These are phyloP conservation scores for Xylaria curta DNA, from an alignment of 495 filamentous ascomycete genomes.

Conservation along the genomic window DNA sequence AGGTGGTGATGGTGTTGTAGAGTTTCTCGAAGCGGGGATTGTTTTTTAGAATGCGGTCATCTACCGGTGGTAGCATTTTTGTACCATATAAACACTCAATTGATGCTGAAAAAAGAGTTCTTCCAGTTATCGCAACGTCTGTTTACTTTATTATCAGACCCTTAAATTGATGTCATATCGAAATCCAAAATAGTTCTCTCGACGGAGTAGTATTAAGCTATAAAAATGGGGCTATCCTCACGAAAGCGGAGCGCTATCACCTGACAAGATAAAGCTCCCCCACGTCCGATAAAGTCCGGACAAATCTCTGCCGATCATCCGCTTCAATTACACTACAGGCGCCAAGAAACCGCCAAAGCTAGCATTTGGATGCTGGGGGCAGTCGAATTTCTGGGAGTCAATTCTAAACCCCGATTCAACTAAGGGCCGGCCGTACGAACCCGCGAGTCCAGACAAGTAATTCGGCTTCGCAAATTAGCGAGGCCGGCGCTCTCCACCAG, in stretches of 20 bases:
- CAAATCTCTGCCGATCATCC: constrained; percentile 9
- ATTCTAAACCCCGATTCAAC: background rate
- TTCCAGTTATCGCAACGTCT: too few relatives aligned
- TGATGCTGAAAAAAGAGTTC: background rate
- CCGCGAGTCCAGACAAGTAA: background rate
- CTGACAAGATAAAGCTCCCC: constrained; percentile 23
- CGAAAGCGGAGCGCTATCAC: constrained; percentile 36
- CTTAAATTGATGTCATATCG: background rate
- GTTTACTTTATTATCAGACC: background rate
- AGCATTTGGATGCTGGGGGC: background rate
- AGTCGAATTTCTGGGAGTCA: constrained; percentile 8
- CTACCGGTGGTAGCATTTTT: constrained; percentile 70
- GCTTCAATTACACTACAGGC: background rate
- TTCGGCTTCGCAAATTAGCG: background rate
- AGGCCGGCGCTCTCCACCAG: background rate
- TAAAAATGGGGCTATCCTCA: background rate
- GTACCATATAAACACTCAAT: background rate
- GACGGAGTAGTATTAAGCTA: too few relatives aligned
- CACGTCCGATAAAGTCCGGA: background rate
- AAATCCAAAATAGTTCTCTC: too few relatives aligned
- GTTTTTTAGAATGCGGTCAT: constrained; percentile 63
- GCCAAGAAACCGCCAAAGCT: constrained; percentile 11
- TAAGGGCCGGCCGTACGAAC: background rate
- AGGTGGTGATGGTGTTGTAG: constrained; percentile 64
- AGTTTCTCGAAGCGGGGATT: constrained; percentile 71